Conservation (phyloP, 2,329 filamentous ascomycete species). For the Fusarium sp. region DNA sequence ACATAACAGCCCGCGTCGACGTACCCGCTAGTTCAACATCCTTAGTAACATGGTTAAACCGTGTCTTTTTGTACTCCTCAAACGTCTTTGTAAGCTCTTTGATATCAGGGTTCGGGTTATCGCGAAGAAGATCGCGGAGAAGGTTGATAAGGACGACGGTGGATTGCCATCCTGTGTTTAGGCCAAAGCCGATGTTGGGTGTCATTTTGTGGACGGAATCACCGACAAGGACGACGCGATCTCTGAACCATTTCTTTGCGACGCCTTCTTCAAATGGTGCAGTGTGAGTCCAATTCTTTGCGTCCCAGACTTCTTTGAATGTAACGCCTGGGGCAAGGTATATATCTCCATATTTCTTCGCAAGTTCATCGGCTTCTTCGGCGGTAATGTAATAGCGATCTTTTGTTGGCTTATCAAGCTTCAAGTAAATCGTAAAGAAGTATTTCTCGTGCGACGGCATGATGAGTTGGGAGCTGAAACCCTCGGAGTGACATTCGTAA, state of each 20-base stretch:
- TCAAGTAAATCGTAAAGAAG: slow-evolving; percentile 23
- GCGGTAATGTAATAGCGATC: not conserved
- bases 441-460: slow-evolving; percentile 15
- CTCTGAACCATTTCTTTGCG: slow-evolving; percentile 23
- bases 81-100: not conserved
- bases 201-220: slow-evolving; percentile 36
- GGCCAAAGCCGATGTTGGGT: slow-evolving; percentile 27
- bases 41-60: not conserved
- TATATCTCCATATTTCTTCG: not conserved
- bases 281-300: slow-evolving; percentile 12
- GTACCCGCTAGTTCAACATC: slow-evolving; percentile 20
- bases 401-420: not conserved
- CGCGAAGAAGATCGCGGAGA: not conserved
- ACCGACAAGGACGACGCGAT: slow-evolving; percentile 27
- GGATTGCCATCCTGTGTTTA: slow-evolving; percentile 35
- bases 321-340: slow-evolving; percentile 1
- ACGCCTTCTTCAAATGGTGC: slow-evolving; percentile 25
- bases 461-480: slow-evolving; percentile 18
- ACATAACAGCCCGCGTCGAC: slow-evolving; percentile 17
- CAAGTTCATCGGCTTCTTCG: slow-evolving; percentile 6
- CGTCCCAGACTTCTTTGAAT: slow-evolving; percentile 13
- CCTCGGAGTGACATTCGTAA: slow-evolving; percentile 11
- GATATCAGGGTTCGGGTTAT: not conserved
- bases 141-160: slow-evolving; percentile 18
- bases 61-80: not conserved